Evolutionary conservation across 768 basidiomycete genomes (phyloP).

Genomic region (Suillus lakei): DNA sequence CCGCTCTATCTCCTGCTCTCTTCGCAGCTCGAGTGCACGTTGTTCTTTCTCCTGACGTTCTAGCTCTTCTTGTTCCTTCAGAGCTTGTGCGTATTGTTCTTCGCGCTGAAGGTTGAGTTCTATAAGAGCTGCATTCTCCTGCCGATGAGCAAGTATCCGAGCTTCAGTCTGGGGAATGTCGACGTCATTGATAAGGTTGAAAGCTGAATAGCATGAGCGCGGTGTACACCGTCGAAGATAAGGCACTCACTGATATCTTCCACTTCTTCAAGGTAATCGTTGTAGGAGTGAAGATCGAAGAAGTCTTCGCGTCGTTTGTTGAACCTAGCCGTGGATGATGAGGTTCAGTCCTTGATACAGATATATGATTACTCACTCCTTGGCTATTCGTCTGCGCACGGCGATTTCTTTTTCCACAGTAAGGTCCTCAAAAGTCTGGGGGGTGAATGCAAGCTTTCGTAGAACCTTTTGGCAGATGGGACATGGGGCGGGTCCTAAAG

Average conservation of each 20-base stretch:
- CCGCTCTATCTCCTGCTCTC: conserved; percentile 77
- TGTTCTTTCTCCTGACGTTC: conserved; percentile 73
- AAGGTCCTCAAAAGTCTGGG: conserved; percentile 93
- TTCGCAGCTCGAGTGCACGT: conserved; percentile 66
- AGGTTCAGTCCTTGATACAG: not conserved
- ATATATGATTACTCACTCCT: conserved; percentile 62
- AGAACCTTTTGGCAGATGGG: conserved; percentile 89
- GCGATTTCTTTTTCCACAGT: conserved; percentile 94
- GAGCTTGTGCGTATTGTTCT: conserved; percentile 70
- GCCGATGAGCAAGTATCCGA: conserved; percentile 77
- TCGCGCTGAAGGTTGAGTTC: conserved; percentile 85
- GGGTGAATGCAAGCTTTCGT: conserved; percentile 92
- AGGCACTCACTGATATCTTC: conserved; percentile 79
- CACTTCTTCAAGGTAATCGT: conserved; percentile 95
- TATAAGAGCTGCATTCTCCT: conserved; percentile 82
- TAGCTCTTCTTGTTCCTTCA: conserved; percentile 82
- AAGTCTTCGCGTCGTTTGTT: conserved; percentile 96
- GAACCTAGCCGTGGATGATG: conserved; percentile 58
- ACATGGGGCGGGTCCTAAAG: conserved; percentile 94
- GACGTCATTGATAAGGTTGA: conserved; percentile 93
- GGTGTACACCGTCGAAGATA: not conserved
- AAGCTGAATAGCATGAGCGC: conserved; percentile 54
- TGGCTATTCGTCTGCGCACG: conserved; percentile 82
- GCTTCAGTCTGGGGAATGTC: conserved; percentile 82
- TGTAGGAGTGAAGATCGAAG: conserved; percentile 74